phyloP scores from a whole-genome alignment of 345 rosid genomes.

The Moricandia arvensis region DNA sequence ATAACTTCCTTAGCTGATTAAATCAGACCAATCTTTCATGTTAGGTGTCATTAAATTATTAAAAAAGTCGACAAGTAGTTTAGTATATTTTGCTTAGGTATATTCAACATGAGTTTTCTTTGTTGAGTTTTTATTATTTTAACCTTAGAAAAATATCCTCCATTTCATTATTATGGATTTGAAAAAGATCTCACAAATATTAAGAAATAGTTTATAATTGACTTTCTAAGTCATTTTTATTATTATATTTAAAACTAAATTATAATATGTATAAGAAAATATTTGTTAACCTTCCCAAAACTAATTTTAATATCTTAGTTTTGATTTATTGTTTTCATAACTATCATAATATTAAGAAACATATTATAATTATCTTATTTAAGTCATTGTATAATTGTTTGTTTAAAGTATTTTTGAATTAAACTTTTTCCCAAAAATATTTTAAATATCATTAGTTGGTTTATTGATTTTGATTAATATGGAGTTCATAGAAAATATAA shows the following conservation, averaged over 20 bases:
- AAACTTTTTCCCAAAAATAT: not conserved
- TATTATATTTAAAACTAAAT: not conserved
- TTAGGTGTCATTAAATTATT: not conserved
- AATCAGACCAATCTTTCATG: slow-evolving; percentile 19
- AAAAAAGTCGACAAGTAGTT: not conserved
- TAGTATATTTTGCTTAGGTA: not conserved
- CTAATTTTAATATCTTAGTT: not conserved
- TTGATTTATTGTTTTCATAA: not conserved
- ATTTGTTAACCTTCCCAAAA: not conserved
- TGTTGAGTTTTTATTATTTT: not conserved
- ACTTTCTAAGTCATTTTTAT: not conserved
- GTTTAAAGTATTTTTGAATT: not conserved
- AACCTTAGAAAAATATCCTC: not conserved
- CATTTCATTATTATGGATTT: not conserved
- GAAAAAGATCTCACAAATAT: not conserved
- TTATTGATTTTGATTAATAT: not conserved
- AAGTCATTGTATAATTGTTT: not conserved
- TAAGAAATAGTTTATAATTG: not conserved
- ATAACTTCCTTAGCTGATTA: slow-evolving; percentile 2
- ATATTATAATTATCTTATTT: not conserved
- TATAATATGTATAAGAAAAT: not conserved
- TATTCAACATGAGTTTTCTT: not conserved
- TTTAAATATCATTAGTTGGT: not conserved
- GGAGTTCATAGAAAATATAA: not conserved
- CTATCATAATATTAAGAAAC: not conserved